These are phyloP conservation scores for Globisporangium iwayamae DNA, from an alignment of 352 stramenopile genomes.

Conservation along the genomic window DNA sequence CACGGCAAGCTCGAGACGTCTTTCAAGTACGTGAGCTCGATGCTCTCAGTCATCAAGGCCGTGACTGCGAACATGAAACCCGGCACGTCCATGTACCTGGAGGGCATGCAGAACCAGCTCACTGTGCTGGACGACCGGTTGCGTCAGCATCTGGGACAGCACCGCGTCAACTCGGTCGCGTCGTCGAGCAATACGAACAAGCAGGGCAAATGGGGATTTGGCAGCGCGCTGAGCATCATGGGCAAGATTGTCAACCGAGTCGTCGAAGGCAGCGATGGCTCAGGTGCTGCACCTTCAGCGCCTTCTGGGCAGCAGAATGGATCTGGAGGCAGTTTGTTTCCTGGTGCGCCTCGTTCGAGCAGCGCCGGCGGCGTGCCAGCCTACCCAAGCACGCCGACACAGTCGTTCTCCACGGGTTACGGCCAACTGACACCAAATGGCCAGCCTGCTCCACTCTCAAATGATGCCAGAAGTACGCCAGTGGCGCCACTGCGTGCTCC, in stretches of 20 bases:
- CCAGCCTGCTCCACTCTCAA: constrained; percentile 9
- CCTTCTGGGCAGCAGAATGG: constrained; percentile 10
- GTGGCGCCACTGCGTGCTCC: constrained; percentile 1
- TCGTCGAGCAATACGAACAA: constrained; percentile 37
- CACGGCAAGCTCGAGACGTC: constrained; percentile 78
- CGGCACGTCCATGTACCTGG: constrained; percentile 81
- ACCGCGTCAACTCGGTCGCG: constrained; percentile 63
- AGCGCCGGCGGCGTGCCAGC: constrained; percentile 18
- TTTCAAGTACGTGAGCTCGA: constrained; percentile 87
- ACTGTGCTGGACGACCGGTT: constrained; percentile 83
- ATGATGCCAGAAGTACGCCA: constrained; percentile 6
- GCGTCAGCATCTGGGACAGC: constrained; percentile 80
- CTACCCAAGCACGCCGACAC: constrained; percentile 26
- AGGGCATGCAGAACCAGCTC: constrained; percentile 86
- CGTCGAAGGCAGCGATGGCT: constrained; percentile 68
- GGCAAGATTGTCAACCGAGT: constrained; percentile 86
- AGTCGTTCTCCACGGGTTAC: constrained; percentile 13
- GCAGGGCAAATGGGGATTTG: constrained; percentile 76
- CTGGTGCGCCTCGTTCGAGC: constrained; percentile 25
- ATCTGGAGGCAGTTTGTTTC: constrained; percentile 32
- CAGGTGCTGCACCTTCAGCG: constrained; percentile 8
- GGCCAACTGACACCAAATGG: constrained; percentile 20
- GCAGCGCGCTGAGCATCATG: constrained; percentile 81
- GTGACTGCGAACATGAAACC: constrained; percentile 80
- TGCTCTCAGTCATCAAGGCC: constrained; percentile 72